Conservation (phyloP, 192 early-diverging fungal species). For the Coemansia sp. region DNA sequence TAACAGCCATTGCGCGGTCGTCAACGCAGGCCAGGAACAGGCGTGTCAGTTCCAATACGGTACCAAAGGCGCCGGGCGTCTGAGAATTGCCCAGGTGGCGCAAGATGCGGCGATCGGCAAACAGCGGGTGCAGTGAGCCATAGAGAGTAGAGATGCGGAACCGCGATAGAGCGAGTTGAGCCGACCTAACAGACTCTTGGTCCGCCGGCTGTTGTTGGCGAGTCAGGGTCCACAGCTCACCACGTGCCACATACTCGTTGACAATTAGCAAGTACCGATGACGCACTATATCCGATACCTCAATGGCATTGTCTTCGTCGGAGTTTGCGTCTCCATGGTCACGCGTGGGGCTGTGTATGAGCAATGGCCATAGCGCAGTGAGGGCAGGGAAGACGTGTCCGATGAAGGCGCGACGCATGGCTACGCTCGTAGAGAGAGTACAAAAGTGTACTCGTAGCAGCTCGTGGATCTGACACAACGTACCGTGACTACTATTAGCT, state of each 20-base stretch:
- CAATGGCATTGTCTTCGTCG: slow-evolving; percentile 6
- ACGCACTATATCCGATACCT: slow-evolving; percentile 58
- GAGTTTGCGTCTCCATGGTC: slow-evolving; percentile 9
- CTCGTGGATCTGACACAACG: slow-evolving; percentile 71
- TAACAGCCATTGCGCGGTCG: slow-evolving; percentile 26
- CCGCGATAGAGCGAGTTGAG: slow-evolving; percentile 32
- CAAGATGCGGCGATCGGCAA: slow-evolving; percentile 11
- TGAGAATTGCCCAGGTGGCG: slow-evolving; percentile 16
- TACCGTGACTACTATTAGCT: slow-evolving; percentile 81
- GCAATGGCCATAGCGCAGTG: slow-evolving; percentile 34
- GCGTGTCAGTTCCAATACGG: slow-evolving; percentile 36
- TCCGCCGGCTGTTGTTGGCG: slow-evolving; percentile 16
- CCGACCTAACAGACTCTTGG: slow-evolving; percentile 6
- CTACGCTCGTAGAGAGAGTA: slow-evolving; percentile 36
- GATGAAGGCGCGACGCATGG: slow-evolving; percentile 17
- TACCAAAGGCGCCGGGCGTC: slow-evolving; percentile 42
- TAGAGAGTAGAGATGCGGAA: slow-evolving; percentile 53
- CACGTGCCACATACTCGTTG: slow-evolving; percentile 48
- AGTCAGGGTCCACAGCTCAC: slow-evolving; percentile 39
- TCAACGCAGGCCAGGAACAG: slow-evolving; percentile 47
- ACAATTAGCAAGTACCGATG: slow-evolving; percentile 40
- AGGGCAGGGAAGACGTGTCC: slow-evolving; percentile 45
- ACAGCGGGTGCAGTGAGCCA: slow-evolving; percentile 46
- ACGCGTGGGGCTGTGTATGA: slow-evolving; percentile 34
- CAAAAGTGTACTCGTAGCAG: slow-evolving; percentile 66